These are phyloP conservation scores for Citrus mangshanensis DNA, from an alignment of 345 rosid species.

Conservation along the genomic window DNA sequence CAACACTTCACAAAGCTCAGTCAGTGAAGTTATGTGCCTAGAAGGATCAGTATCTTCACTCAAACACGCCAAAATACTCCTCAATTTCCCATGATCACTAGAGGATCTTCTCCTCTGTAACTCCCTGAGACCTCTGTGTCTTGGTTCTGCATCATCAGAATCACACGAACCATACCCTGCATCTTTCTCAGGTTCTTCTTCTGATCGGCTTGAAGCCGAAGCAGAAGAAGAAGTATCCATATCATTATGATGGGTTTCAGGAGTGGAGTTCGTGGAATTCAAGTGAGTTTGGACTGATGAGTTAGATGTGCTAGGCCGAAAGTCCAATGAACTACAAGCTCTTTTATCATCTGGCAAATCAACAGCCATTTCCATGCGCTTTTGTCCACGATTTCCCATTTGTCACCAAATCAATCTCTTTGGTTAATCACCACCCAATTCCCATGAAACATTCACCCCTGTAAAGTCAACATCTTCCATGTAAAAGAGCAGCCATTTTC, in stretches of 20 bases:
- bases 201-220: slow-evolving; percentile 78
- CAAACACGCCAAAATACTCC: slow-evolving; percentile 47
- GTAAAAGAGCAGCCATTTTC: neutral
- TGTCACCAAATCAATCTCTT: neutral
- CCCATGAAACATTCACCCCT: neutral
- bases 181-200: slow-evolving; percentile 72
- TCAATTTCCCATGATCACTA: slow-evolving; percentile 66
- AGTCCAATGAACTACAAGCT: slow-evolving; percentile 82
- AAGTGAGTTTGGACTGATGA: slow-evolving; percentile 56
- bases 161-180: slow-evolving; percentile 80
- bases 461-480: neutral
- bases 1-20: slow-evolving; percentile 85
- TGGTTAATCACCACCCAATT: neutral
- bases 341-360: slow-evolving; percentile 94
- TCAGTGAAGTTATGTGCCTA: slow-evolving; percentile 55
- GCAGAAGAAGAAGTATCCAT: slow-evolving; percentile 90
- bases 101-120: slow-evolving; percentile 68
- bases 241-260: slow-evolving; percentile 52
- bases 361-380: slow-evolving; percentile 66
- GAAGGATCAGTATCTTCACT: slow-evolving; percentile 59
- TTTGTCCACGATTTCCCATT: slow-evolving; percentile 93
- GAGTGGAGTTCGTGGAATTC: slow-evolving; percentile 44
- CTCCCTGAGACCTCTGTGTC: slow-evolving; percentile 50
- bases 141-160: slow-evolving; percentile 64
- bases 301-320: slow-evolving; percentile 67